Evolutionary conservation across 495 filamentous ascomycete species (phyloP).

Genomic region (Annulohypoxylon nitens): DNA sequence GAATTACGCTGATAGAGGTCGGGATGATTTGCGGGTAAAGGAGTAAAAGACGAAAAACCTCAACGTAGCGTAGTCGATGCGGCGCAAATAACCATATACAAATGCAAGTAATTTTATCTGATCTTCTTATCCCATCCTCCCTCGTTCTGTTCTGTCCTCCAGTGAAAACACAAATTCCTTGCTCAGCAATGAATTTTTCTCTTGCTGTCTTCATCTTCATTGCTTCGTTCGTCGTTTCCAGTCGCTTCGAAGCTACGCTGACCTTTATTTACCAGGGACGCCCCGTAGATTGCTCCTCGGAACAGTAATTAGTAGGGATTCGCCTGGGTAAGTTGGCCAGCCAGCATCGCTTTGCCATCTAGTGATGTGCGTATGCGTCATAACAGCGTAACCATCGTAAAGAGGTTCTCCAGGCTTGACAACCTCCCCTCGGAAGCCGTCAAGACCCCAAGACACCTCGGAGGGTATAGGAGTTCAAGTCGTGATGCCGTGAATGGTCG

Average conservation of each 20-base stretch:
- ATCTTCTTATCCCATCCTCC: conserved; percentile 43
- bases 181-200: conserved; percentile 45
- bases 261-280: conserved; percentile 30
- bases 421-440: conserved; percentile 39
- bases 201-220: conserved; percentile 47
- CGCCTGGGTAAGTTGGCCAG: conserved; percentile 40
- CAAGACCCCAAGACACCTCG: conserved; percentile 48
- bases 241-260: conserved; percentile 45
- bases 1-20: conserved; percentile 32
- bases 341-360: conserved; percentile 49
- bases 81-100: conserved; percentile 44
- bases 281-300: conserved; percentile 41
- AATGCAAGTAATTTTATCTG: conserved; percentile 48
- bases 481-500: conserved; percentile 56
- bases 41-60: conserved; percentile 43
- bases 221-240: conserved; percentile 49
- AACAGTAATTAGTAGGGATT: conserved; percentile 51
- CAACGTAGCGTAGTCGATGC: conserved; percentile 23
- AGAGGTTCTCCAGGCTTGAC: conserved; percentile 48
- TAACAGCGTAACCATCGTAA: conserved; percentile 56
- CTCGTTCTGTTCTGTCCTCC: conserved; percentile 47
- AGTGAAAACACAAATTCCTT: conserved; percentile 45
- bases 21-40: conserved; percentile 26
- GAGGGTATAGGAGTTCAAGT: conserved; percentile 56
- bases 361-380: conserved; percentile 53